Conservation (phyloP, 2,329 filamentous ascomycete genomes). For the Endocalyx cinctus region DNA sequence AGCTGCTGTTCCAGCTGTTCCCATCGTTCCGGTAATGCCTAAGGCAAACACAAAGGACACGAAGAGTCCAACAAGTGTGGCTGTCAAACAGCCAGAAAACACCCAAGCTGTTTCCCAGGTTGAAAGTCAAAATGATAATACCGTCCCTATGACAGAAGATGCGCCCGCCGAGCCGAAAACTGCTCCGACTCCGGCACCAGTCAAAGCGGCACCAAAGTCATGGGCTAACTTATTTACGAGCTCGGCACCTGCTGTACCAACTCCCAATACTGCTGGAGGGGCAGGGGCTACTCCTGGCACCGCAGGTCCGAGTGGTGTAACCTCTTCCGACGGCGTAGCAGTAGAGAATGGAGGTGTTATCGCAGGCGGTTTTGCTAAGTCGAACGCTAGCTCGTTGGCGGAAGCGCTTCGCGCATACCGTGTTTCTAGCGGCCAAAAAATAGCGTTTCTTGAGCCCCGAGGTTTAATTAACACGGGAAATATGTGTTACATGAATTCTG, state of each 20-base stretch:
- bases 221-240: constrained; percentile 35
- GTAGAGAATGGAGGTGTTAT: constrained; percentile 17
- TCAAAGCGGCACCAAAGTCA: constrained; percentile 31
- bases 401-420: constrained; percentile 74
- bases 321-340: constrained; percentile 17
- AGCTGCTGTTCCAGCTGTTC: constrained; percentile 35
- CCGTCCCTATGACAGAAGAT: constrained; percentile 4
- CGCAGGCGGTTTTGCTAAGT: constrained; percentile 35
- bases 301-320: constrained; percentile 21
- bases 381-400: constrained; percentile 32
- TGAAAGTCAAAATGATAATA: constrained; percentile 7
- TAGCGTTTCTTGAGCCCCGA: constrained; percentile 84
- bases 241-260: constrained; percentile 13
- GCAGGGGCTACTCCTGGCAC: too few relatives aligned
- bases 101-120: constrained; percentile 13
- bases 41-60: constrained; percentile 31
- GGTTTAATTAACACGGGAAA: constrained; percentile 96
- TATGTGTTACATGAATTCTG: constrained; percentile 99
- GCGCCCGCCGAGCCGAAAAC: constrained; percentile 13
- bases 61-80: constrained; percentile 16
- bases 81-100: constrained; percentile 13
- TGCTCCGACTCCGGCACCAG: constrained; percentile 23
- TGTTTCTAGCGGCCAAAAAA: constrained; percentile 59
- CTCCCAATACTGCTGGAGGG: too few relatives aligned
- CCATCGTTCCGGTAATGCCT: constrained; percentile 43